Percentiles rank a stretch among this genome's conserved stretches.
phyloP scores from a whole-genome alignment of 257 asterid species.

The Solanum chaucha region DNA sequence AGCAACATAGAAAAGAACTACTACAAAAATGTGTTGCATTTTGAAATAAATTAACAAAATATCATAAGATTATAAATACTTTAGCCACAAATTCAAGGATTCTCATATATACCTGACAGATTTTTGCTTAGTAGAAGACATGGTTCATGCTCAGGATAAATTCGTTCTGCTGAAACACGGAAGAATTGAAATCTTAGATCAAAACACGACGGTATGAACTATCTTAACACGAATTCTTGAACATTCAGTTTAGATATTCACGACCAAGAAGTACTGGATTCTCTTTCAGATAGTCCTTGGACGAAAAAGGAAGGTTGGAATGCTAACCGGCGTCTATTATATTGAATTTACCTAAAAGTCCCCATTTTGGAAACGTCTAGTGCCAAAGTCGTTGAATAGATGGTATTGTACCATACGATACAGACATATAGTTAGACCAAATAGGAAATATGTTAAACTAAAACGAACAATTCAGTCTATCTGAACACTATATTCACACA shows the following conservation, averaged over 20 bases:
- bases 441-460: too few relatives aligned
- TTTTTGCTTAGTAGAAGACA: neutral
- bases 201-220: neutral
- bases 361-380: neutral
- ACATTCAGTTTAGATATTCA: neutral
- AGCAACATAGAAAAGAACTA: neutral
- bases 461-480: neutral
- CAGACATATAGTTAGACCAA: too few relatives aligned
- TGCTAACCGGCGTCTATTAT: neutral
- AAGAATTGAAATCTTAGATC: neutral
- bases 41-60: too few relatives aligned
- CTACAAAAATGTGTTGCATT: neutral
- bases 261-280: neutral
- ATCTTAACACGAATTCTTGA: neutral
- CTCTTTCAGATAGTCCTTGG: neutral
- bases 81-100: neutral
- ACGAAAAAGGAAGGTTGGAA: too few relatives aligned
- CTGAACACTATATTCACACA: neutral
- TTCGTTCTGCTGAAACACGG: neutral
- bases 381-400: too few relatives aligned
- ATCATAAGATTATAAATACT: neutral
- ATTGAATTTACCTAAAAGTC: neutral
- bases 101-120: neutral
- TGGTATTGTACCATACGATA: too few relatives aligned
- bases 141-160: neutral